Conservation (phyloP, 495 filamentous ascomycete genomes). For the Neurospora tetraspora region DNA sequence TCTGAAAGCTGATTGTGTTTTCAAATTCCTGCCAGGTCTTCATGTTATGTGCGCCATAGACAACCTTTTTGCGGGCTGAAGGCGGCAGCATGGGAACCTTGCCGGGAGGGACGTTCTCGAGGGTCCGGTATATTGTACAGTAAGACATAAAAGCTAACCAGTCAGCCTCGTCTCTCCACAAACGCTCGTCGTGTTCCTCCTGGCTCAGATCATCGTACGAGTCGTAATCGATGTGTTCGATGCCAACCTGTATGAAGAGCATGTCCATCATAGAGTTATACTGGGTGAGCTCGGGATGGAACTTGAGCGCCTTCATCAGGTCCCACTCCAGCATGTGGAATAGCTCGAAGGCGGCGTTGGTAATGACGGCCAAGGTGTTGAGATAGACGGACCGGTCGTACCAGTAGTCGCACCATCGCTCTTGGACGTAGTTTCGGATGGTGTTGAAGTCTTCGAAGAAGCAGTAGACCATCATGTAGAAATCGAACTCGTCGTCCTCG, state of each 20-base stretch:
- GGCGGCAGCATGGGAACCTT: constrained; percentile 15
- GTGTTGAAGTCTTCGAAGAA: constrained; percentile 26
- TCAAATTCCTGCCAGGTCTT: constrained; percentile 7
- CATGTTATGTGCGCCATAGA: constrained; percentile 11
- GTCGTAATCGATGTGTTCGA: constrained; percentile 20
- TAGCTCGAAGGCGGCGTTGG: constrained; percentile 23
- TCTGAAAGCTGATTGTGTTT: constrained; percentile 4
- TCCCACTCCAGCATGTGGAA: constrained; percentile 22
- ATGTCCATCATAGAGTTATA: constrained; percentile 18
- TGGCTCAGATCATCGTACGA: constrained; percentile 5
- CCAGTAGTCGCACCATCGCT: constrained; percentile 22
- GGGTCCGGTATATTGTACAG: not conserved
- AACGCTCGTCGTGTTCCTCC: constrained; percentile 8
- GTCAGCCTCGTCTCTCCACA: constrained; percentile 16
- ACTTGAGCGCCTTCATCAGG: constrained; percentile 7
- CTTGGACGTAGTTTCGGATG: constrained; percentile 18
- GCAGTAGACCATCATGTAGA: constrained; percentile 25
- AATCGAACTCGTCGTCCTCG: constrained; percentile 17
- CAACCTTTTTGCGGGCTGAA: constrained; percentile 1
- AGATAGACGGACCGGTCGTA: constrained; percentile 12
- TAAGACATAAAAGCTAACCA: constrained; percentile 11
- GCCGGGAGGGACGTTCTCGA: constrained; percentile 2
- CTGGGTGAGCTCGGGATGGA: constrained; percentile 4
- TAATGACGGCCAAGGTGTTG: constrained; percentile 16
- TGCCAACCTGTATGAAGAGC: constrained; percentile 13